phyloP scores from a whole-genome alignment of 2,329 filamentous ascomycete genomes.

The Cladosporium oxysporum region DNA sequence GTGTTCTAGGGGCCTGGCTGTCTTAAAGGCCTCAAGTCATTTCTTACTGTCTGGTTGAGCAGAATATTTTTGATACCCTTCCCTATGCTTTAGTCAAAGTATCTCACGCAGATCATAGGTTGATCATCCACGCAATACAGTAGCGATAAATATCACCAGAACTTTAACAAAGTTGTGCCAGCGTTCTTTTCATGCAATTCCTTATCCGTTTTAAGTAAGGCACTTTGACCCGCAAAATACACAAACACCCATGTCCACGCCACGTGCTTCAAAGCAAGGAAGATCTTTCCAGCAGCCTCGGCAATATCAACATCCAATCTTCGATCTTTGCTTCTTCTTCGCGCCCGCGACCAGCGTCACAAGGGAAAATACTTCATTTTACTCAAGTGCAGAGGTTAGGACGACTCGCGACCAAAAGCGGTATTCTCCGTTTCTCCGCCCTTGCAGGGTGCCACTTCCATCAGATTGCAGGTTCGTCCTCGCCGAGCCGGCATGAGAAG shows the following conservation, averaged over 20 bases:
- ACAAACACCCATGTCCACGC: conserved; percentile 1
- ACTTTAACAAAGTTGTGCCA: not conserved
- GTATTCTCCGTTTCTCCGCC: conserved; percentile 8
- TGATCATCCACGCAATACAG: not conserved
- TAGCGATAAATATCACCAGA: not conserved
- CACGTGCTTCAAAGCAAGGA: not conserved
- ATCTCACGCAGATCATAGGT: not conserved
- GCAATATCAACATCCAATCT: not conserved
- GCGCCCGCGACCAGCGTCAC: not conserved
- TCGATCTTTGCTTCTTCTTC: not conserved
- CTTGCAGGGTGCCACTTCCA: not conserved
- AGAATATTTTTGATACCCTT: not conserved
- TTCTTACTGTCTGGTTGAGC: not conserved
- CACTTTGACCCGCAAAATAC: not conserved
- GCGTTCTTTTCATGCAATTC: not conserved
- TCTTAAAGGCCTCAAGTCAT: not conserved
- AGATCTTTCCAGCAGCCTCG: not conserved
- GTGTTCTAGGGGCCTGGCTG: not conserved
- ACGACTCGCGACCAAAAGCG: not conserved
- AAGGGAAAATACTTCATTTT: not conserved
- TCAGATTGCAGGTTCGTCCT: not conserved
- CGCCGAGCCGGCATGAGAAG: not conserved
- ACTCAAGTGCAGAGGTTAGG: not conserved
- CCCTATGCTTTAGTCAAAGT: not conserved
- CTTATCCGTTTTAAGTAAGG: not conserved